A percentile compares a stretch with the other conserved stretches of the same genome.
Conservation (phyloP, 2,329 filamentous ascomycete species). For the Didymella pinodella region DNA sequence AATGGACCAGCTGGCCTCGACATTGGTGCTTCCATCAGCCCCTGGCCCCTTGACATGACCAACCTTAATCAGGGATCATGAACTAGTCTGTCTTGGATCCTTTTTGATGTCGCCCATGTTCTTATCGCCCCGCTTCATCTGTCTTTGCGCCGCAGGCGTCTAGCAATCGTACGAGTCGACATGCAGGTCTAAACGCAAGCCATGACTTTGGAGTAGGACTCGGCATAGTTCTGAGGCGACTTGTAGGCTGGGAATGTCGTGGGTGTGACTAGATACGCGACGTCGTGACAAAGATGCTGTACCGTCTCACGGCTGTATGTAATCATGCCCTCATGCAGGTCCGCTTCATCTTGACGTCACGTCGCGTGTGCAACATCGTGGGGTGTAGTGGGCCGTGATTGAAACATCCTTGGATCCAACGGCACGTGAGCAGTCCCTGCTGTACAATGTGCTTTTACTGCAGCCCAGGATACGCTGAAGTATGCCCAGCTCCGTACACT, state of each 20-base stretch:
- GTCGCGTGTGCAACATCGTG: background rate
- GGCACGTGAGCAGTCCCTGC: background rate
- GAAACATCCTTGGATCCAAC: background rate
- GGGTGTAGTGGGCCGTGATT: background rate
- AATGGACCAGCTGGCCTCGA: no score
- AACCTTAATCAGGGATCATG: no score
- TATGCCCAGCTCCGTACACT: background rate
- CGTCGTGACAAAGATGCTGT: constrained; percentile 43
- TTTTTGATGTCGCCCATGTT: no score
- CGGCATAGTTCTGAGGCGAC: constrained; percentile 43
- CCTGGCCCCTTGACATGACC: no score
- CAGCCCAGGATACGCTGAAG: background rate
- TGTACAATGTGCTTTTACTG: background rate
- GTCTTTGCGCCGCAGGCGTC: no score
- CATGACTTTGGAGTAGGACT: constrained; percentile 51
- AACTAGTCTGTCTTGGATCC: no score
- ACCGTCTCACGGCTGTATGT: background rate
- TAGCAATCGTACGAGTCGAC: constrained; percentile 45
- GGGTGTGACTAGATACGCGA: constrained; percentile 48
- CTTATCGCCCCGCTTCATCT: no score
- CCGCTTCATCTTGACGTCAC: constrained; percentile 19
- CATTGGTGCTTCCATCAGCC: no score
- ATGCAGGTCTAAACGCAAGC: constrained; percentile 45
- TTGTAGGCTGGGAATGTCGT: constrained; percentile 48
- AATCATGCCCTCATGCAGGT: background rate